A percentile compares a stretch with the other conserved stretches of the same genome.
Evolutionary conservation across 768 basidiomycete genomes (phyloP).

Genomic region (Lentinula edodes): DNA sequence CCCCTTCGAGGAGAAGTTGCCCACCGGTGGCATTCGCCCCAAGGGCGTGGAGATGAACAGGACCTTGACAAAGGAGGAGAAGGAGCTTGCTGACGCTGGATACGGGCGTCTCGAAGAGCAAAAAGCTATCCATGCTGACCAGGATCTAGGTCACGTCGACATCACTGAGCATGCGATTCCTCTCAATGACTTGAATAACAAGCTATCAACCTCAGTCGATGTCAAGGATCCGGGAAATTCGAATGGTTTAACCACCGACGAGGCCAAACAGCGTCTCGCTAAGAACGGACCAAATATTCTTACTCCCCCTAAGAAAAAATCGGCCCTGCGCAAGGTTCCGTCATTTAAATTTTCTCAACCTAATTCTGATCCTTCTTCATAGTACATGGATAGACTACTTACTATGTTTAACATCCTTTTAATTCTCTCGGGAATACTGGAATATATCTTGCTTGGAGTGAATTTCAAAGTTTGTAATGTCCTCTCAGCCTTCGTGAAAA

Average conservation of each 20-base stretch:
- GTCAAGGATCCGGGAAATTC: constrained; percentile 46
- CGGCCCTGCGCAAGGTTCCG: constrained; percentile 54
- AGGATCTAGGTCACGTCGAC: constrained; percentile 40
- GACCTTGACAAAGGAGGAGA: constrained; percentile 62
- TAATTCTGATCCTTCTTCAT: constrained; percentile 1
- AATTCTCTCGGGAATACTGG: constrained; percentile 59
- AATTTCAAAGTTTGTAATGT: constrained; percentile 42
- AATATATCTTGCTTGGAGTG: constrained; percentile 60
- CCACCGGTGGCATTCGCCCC: constrained; percentile 28
- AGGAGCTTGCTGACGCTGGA: constrained; percentile 61
- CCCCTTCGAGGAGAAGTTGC: constrained; percentile 31
- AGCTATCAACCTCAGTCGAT: constrained; percentile 46
- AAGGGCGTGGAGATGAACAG: constrained; percentile 57
- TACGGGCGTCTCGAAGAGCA: constrained; percentile 55
- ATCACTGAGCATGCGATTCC: constrained; percentile 51
- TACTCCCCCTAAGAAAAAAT: constrained; percentile 64
- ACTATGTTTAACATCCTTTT: constrained; percentile 64
- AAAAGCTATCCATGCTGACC: constrained; percentile 28
- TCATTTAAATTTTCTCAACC: constrained; percentile 8
- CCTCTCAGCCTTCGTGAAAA: neutral
- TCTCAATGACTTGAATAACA: constrained; percentile 32
- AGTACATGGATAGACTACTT: constrained; percentile 61
- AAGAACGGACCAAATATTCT: constrained; percentile 57
- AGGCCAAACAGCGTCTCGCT: constrained; percentile 48
- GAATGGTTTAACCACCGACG: constrained; percentile 43